Conservation (phyloP, 2,329 filamentous ascomycete species). For the Phaeoacremonium minimum region DNA sequence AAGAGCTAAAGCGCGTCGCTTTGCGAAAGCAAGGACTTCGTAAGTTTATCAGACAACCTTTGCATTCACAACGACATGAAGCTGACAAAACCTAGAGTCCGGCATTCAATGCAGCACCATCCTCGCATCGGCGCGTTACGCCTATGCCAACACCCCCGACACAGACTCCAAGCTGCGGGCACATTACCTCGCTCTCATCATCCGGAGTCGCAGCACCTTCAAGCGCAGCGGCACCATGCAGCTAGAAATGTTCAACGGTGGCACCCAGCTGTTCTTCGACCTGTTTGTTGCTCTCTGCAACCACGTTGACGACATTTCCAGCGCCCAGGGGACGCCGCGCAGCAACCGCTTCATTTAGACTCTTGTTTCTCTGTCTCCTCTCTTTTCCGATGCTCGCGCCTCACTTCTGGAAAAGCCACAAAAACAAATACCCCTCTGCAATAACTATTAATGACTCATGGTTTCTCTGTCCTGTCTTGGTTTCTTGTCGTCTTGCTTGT, state of each 20-base stretch:
- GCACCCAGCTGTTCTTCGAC: slow-evolving; percentile 82
- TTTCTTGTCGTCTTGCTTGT: neutral
- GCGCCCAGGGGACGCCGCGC: slow-evolving; percentile 42
- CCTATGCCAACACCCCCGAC: slow-evolving; percentile 84
- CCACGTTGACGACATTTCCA: slow-evolving; percentile 70
- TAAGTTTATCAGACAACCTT: too few relatives aligned
- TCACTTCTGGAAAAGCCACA: neutral
- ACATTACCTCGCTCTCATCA: slow-evolving; percentile 89
- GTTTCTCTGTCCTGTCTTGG: neutral
- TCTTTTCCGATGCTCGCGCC: neutral
- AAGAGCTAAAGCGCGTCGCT: slow-evolving; percentile 79
- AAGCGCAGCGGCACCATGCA: slow-evolving; percentile 95
- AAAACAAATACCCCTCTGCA: neutral
- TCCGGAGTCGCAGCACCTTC: slow-evolving; percentile 81
- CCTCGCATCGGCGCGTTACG: slow-evolving; percentile 80
- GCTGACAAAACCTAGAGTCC: slow-evolving; percentile 55
- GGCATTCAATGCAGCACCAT: slow-evolving; percentile 84
- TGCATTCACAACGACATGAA: too few relatives aligned
- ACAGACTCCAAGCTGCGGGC: slow-evolving; percentile 86
- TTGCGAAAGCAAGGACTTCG: slow-evolving; percentile 85
- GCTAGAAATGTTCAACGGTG: slow-evolving; percentile 85
- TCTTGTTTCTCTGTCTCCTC: neutral
- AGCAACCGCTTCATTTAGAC: slow-evolving; percentile 30
- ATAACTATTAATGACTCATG: neutral
- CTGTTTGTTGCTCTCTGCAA: slow-evolving; percentile 91